Evolutionary conservation across 768 basidiomycete genomes (phyloP), one percentile per base, ranked within the genome.

Genomic region (Termitomyces sp.): DNA sequence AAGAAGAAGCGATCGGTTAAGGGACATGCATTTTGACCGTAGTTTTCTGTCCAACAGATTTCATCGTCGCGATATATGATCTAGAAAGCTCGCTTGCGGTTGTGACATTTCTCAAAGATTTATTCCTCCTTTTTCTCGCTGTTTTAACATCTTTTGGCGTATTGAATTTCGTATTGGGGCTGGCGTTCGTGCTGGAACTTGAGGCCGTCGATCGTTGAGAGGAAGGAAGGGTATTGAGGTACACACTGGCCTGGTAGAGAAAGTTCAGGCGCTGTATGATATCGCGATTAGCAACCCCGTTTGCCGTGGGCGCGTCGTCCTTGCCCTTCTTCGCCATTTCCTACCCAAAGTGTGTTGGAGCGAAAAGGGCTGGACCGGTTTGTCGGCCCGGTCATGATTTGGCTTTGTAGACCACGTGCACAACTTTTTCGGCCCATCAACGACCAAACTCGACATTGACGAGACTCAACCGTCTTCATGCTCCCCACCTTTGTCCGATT

Each of bases 231-330:
- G 71, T 62, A 42, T 71, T 65, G 52, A 92, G 76, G 62, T 86
- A 87, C 12, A 83, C 78, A 67, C 88, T 87, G 40, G 91, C 89
- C 73, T 94, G 93, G 69, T 91, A 93, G 40, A 94, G 81, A 71
- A 91, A 94, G 73, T 90, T 94, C 63, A 94, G 81, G 34, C 92
- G 82, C 72, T 94, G 92, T 25, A 92, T 81, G 51, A 90, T 84
- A 68, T 94, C 93, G 34, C 85, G 78, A 70, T 92, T 91, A 11
- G 79, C 67, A 37, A 89, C 79, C 62, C 73, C 82, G 71, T 77
- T 81, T 2, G 85, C 77, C 60, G 82, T 89, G 5, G 86, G 86
- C 9, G 68, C 73, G 17, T 83, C 81, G 59, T 83, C 82, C 68
- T 83, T 86, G 62, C 75, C 74, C 66, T 87, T 88, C 75, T 91